A percentile compares a stretch with the other conserved stretches of the same genome.
Conservation (phyloP, 176 grass and related monocot genomes). For the Poa pratensis region DNA sequence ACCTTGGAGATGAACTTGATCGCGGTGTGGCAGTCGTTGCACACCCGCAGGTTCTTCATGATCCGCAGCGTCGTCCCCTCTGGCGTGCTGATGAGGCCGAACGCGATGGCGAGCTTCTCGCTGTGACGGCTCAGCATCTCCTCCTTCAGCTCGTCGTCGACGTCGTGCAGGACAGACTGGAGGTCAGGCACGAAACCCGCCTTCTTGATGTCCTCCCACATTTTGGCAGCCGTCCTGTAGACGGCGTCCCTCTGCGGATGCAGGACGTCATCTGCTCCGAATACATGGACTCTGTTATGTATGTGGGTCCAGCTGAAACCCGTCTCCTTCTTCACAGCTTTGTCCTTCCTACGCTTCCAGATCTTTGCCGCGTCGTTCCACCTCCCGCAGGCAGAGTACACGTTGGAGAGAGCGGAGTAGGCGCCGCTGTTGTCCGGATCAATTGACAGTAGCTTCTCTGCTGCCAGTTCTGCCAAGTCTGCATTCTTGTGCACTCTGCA, state of each 20-base stretch:
- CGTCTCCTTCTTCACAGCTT: conserved; percentile 77
- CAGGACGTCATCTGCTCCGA: conserved; percentile 64
- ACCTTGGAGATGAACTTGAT: conserved; percentile 79
- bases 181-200: conserved; percentile 59
- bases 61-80: conserved; percentile 58
- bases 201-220: conserved; percentile 77
- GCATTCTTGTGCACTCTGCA: conserved; percentile 78
- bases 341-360: conserved; percentile 84
- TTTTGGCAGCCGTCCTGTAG: conserved; percentile 52
- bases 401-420: conserved; percentile 86
- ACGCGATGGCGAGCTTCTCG: conserved; percentile 82
- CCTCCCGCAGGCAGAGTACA: conserved; percentile 90
- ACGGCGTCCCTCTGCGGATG: conserved; percentile 63
- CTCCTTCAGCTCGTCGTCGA: conserved; percentile 76
- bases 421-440: conserved; percentile 79
- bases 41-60: conserved; percentile 84
- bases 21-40: conserved; percentile 68
- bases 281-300: conserved; percentile 60
- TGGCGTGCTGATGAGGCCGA: conserved; percentile 68
- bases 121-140: conserved; percentile 77
- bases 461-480: conserved; percentile 67
- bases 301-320: conserved; percentile 77
- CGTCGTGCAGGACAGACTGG: conserved; percentile 66
- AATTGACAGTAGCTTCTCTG: conserved; percentile 63
- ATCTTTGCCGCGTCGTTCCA: conserved; percentile 76